Evolutionary conservation across 2,329 filamentous ascomycete genomes (phyloP), one percentile per base, ranked within the genome.

Genomic region (Nemania abortiva): DNA sequence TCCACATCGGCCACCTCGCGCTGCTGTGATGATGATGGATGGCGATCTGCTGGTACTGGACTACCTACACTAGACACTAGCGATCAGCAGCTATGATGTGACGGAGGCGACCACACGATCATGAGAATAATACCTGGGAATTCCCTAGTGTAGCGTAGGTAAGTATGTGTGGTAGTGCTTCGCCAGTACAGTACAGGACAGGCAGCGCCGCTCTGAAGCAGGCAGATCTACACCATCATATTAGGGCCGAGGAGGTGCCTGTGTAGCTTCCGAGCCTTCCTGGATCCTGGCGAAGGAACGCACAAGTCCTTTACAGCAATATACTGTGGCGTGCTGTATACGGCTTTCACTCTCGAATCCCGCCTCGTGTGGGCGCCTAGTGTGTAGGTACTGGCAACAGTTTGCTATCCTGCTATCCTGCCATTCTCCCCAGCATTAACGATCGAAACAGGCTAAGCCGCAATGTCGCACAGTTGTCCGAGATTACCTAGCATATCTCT

Each of bases 401-500:
- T 56, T 54, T 65, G 42, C 42, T 22, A 66, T 69, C 54, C 57
- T 66, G 55, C 27, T 22, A 66, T 69, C 54, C 57, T 66, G 55
- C 27, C 59, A 27, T 60, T 22, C 29, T 37, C 63, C 29, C 45
- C 27, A 29, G 27, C 37, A 29, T 63, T 63, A 52, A 57, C 66
- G 58, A 59, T 27, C 63, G 49, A 62, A 66, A 62, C 53, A 45
- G 58, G 67, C 63, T 39, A 66, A 66, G 63, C 39, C 54, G 29
- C 63, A 45, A 66, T 66, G 67, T 63, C 63, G 67, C 58, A 66
- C 58, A 69, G 63, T 29, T 63, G 53, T 63, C 64, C 59, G 64
- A 67, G 64, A 69, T 66, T 69, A 66, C 63, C 57, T 50, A 50
- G 39, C 39, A 42, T 42, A 68, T 65, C 50, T 65, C 60, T 64